These are phyloP conservation scores for Chrysosporium queenslandicum DNA, from an alignment of 2,329 filamentous ascomycete species.

Conservation along the genomic window DNA sequence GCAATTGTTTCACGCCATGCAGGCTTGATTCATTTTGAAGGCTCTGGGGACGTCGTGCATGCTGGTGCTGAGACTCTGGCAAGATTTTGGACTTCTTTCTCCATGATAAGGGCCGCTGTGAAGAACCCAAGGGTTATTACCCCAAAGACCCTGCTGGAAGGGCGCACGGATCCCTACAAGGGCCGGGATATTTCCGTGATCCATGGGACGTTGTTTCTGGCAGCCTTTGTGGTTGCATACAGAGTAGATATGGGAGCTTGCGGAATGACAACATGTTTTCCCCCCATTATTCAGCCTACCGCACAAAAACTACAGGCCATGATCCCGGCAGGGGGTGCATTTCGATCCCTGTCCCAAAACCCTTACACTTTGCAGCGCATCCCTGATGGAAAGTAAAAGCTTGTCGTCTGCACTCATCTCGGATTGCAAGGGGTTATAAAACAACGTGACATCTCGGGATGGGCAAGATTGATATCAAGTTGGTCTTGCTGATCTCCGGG, in stretches of 20 bases:
- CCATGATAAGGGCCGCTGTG: too few relatives aligned
- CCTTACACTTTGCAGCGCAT: neutral
- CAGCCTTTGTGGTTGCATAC: too few relatives aligned
- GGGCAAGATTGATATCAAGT: neutral
- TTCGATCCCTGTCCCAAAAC: slow-evolving; percentile 7
- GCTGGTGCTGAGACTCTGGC: neutral
- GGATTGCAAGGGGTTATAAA: neutral
- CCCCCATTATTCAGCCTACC: neutral
- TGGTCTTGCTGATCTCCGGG: neutral
- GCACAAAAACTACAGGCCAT: neutral
- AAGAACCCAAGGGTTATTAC: neutral
- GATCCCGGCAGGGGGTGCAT: slow-evolving; percentile 1
- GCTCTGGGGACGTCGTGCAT: neutral
- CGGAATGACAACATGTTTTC: neutral
- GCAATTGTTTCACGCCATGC: neutral
- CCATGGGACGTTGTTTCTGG: neutral
- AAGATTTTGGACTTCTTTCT: neutral
- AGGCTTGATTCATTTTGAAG: neutral
- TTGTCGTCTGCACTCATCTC: slow-evolving; percentile 1
- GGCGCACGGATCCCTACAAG: neutral
- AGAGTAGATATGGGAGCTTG: too few relatives aligned
- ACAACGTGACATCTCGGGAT: neutral
- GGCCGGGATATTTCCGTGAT: neutral
- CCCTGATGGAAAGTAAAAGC: slow-evolving; percentile 1
- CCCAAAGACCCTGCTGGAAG: neutral